These are phyloP conservation scores for Populus trichocarpa DNA, from an alignment of 441 rosid genomes.

Conservation along the genomic window DNA sequence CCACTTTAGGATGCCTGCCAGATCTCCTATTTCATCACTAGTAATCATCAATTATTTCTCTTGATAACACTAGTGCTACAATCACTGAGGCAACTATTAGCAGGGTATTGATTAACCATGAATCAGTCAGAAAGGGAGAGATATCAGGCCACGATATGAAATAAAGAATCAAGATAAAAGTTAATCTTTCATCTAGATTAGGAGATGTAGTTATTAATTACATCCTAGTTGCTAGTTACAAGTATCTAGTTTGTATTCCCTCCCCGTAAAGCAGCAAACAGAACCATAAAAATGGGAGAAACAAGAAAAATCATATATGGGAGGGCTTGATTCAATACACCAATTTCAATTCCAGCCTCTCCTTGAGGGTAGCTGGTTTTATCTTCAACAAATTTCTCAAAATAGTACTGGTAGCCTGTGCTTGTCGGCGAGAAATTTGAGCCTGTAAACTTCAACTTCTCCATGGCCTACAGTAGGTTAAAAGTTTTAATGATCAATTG, in stretches of 20 bases:
- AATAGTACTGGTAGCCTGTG: slow-evolving; percentile 60
- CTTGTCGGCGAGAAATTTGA: slow-evolving; percentile 35
- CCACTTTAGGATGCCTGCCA: background rate
- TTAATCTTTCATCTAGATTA: background rate
- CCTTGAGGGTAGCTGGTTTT: slow-evolving; percentile 27
- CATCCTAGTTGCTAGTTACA: slow-evolving; percentile 11
- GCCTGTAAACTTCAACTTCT: slow-evolving; percentile 60
- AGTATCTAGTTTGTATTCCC: slow-evolving; percentile 34
- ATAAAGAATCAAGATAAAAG: background rate
- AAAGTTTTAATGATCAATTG: background rate
- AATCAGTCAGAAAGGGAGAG: background rate
- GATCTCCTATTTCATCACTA: background rate
- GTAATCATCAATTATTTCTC: background rate
- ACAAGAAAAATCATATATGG: slow-evolving; percentile 59
- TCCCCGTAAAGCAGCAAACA: slow-evolving; percentile 52
- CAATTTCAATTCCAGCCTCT: slow-evolving; percentile 36
- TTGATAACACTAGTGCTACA: background rate
- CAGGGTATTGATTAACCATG: background rate
- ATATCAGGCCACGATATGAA: background rate
- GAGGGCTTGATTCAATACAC: slow-evolving; percentile 47
- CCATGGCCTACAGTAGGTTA: slow-evolving; percentile 63
- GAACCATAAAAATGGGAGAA: slow-evolving; percentile 62
- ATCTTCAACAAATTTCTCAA: slow-evolving; percentile 63
- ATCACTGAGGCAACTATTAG: background rate
- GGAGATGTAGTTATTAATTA: background rate